Evolutionary conservation across 805 yeast genomes (phyloP).

Genomic region (Starmerella cellae): DNA sequence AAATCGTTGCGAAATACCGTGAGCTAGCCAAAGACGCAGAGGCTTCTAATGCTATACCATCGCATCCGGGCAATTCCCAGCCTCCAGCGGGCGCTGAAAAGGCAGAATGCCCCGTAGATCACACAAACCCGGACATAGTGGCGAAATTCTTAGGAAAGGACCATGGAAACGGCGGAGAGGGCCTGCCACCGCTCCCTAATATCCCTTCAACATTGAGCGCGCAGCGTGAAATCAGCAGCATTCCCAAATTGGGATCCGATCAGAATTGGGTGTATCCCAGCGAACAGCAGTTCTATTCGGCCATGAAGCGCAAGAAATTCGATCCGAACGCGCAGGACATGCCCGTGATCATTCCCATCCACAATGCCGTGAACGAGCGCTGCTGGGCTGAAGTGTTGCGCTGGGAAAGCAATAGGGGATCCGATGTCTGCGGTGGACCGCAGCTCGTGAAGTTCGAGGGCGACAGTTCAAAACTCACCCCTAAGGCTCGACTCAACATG

Average conservation of each 20-base stretch:
- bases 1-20: constrained; percentile 14
- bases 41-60: background rate
- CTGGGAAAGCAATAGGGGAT: constrained; percentile 50
- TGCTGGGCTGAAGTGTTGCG: constrained; percentile 74
- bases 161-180: constrained; percentile 28
- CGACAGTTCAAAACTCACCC: constrained; percentile 71
- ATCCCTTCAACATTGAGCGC: constrained; percentile 37
- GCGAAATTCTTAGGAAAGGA: constrained; percentile 12
- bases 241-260: constrained; percentile 58
- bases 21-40: background rate
- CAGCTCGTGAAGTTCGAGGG: constrained; percentile 79
- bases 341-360: constrained; percentile 86
- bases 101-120: constrained; percentile 19
- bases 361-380: constrained; percentile 81
- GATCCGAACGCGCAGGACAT: constrained; percentile 69
- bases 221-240: constrained; percentile 67
- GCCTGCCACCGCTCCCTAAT: constrained; percentile 21
- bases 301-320: constrained; percentile 87
- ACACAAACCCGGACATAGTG: constrained; percentile 17
- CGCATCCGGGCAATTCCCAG: background rate
- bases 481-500: constrained; percentile 63
- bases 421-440: constrained; percentile 61
- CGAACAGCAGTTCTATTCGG: constrained; percentile 85
- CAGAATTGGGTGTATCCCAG: constrained; percentile 90
- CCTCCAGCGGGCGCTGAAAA: background rate